These are phyloP conservation scores for Daldinia childiae DNA, from an alignment of 495 filamentous ascomycete species.

Conservation along the genomic window DNA sequence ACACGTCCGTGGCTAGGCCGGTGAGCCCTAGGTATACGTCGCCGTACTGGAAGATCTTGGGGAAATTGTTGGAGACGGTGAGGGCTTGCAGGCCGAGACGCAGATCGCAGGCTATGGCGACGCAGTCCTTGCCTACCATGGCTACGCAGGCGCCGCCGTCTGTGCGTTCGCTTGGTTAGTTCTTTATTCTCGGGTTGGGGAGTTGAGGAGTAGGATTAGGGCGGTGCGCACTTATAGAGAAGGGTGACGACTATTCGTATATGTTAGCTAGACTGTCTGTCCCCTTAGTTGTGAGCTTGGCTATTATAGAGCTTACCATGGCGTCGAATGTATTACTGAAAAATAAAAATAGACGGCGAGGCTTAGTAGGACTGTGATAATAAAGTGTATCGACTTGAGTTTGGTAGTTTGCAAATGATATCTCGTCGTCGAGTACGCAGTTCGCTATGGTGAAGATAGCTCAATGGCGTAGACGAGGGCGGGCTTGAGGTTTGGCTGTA, in stretches of 20 bases:
- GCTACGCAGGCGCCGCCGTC: constrained; percentile 96
- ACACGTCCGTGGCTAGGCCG: constrained; percentile 93
- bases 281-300: constrained; percentile 4
- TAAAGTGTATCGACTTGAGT: neutral
- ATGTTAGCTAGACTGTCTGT: constrained; percentile 18
- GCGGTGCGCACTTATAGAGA: constrained; percentile 81
- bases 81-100: constrained; percentile 95
- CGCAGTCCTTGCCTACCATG: constrained; percentile 99
- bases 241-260: constrained; percentile 71
- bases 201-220: neutral
- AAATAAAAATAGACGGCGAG: constrained; percentile 8
- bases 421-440: constrained; percentile 28
- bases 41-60: constrained; percentile 98
- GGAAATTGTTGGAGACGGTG: constrained; percentile 99
- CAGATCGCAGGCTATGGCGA: constrained; percentile 98
- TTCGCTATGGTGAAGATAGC: constrained; percentile 17
- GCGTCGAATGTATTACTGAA: constrained; percentile 23
- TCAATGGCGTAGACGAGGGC: constrained; percentile 12
- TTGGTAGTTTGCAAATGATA: constrained; percentile 1
- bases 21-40: constrained; percentile 97
- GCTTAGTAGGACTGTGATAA: neutral
- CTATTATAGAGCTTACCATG: constrained; percentile 45
- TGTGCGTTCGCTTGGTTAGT: constrained; percentile 47
- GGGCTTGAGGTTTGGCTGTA: constrained; percentile 32
- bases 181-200: neutral